Conservation (phyloP, 2,329 filamentous ascomycete genomes). For the Metarhizium sp. region DNA sequence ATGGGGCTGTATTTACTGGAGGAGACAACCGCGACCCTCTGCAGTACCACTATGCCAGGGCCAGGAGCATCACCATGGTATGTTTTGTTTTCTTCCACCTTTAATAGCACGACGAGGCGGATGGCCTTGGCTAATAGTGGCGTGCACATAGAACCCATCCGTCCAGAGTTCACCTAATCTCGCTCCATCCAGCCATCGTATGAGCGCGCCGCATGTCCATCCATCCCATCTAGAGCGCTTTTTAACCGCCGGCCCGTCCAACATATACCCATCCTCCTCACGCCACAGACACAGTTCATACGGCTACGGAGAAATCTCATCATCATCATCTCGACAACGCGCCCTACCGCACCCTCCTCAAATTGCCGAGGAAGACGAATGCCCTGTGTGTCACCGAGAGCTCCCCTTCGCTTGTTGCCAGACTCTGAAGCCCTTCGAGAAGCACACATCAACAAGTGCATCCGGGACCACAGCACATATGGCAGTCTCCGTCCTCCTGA, state of each 20-base stretch:
- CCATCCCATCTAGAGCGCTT: constrained; percentile 29
- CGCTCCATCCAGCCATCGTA: constrained; percentile 17
- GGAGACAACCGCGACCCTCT: constrained; percentile 24
- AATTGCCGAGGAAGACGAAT: constrained; percentile 66
- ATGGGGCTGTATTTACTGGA: constrained; percentile 27
- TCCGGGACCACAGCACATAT: constrained; percentile 44
- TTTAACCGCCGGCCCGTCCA: constrained; percentile 10
- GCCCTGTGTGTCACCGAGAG: constrained; percentile 66
- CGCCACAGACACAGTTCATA: constrained; percentile 22
- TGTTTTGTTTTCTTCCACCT: constrained; percentile 12
- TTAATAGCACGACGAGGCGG: too few species aligned
- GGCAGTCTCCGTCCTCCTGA: constrained; percentile 22
- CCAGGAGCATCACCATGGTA: constrained; percentile 43
- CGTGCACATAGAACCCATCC: constrained; percentile 7
- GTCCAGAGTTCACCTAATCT: constrained; percentile 10
- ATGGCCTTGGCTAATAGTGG: neutral
- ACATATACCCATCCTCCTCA: constrained; percentile 14
- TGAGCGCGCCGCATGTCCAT: constrained; percentile 19
- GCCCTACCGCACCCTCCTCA: constrained; percentile 36
- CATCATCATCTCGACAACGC: constrained; percentile 29
- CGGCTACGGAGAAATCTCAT: constrained; percentile 15
- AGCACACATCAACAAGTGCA: constrained; percentile 49
- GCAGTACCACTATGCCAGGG: constrained; percentile 19
- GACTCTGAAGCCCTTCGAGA: constrained; percentile 47
- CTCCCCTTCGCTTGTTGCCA: constrained; percentile 45